A percentile compares a stretch with the other conserved stretches of the same genome.
These are phyloP conservation scores for Isoetes taiwanensis DNA, from an alignment of 75 land plant species.

Conservation along the genomic window DNA sequence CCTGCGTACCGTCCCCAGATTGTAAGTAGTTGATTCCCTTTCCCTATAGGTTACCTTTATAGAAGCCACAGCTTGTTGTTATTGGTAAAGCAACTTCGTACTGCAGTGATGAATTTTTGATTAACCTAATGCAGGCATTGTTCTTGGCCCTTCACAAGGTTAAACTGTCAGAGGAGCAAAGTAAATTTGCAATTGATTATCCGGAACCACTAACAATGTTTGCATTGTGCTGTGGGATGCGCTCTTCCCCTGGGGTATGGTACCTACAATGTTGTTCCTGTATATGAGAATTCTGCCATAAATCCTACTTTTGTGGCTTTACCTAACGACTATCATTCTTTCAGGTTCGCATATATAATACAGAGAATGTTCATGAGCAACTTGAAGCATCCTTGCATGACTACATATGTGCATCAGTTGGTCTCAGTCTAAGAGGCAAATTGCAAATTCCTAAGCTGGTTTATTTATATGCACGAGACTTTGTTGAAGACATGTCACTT, in stretches of 20 bases:
- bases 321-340: not conserved
- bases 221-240: constrained; percentile 71
- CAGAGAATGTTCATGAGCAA: constrained; percentile 36
- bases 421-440: constrained; percentile 56
- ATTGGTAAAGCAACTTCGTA: no score
- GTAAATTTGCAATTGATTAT: constrained; percentile 38
- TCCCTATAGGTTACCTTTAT: no score
- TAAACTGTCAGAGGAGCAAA: constrained; percentile 65
- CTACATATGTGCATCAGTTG: constrained; percentile 69
- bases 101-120: no score
- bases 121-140: no score
- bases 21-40: constrained; percentile 41
- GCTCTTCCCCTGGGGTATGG: constrained; percentile 87
- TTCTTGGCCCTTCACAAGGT: no score
- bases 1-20: constrained; percentile 55
- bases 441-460: constrained; percentile 64
- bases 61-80: no score
- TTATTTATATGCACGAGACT: constrained; percentile 42
- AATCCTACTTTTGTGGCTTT: no score
- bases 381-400: constrained; percentile 58
- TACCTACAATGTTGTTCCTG: no score
- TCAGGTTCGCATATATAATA: constrained; percentile 66
- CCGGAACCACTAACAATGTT: constrained; percentile 55
- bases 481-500: constrained; percentile 48
- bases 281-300: no score